Evolutionary conservation across 257 asterid species (phyloP).

Genomic region (Eucommia ulmoides): DNA sequence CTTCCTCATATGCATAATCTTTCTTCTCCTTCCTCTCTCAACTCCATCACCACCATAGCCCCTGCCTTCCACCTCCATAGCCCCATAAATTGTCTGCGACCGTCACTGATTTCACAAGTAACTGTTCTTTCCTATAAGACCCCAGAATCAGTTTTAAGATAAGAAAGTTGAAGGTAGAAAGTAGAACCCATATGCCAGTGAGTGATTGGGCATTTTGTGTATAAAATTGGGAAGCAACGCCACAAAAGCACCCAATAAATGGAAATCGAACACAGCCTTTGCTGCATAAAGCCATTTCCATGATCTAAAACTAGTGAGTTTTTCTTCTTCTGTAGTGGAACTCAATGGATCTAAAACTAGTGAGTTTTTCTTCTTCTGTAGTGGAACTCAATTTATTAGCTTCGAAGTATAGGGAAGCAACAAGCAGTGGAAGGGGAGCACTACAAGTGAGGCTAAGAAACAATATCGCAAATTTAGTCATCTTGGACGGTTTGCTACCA

Average conservation of each 20-base stretch:
- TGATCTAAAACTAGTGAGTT: conserved; percentile 26
- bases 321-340: conserved; percentile 12
- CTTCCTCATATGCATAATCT: too few relatives aligned
- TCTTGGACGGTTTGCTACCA: too few relatives aligned
- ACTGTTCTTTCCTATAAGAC: conserved; percentile 46
- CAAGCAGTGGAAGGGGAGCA: conserved; percentile 80
- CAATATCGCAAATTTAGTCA: too few relatives aligned
- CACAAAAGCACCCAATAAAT: conserved; percentile 67
- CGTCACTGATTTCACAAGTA: conserved; percentile 63
- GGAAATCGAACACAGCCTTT: conserved; percentile 49
- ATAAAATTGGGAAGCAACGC: conserved; percentile 54
- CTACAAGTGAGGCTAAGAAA: too few relatives aligned
- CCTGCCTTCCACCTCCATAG: too few relatives aligned
- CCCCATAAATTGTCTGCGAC: conserved; percentile 62
- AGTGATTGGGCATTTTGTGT: conserved; percentile 28
- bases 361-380: conserved; percentile 13
- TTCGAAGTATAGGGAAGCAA: conserved; percentile 66
- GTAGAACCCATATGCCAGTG: conserved; percentile 44
- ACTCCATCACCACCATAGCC: too few relatives aligned
- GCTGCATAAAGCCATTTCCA: conserved; percentile 92
- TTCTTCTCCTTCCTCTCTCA: too few relatives aligned
- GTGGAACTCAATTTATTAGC: conserved; percentile 20
- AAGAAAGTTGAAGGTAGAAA: conserved; percentile 40
- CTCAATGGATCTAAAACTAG: conserved; percentile 21
- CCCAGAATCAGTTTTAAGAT: conserved; percentile 24